Percentiles rank a stretch among this genome's conserved stretches.
These are phyloP conservation scores for Bipolaris zeicola DNA, from an alignment of 2,329 filamentous ascomycete species.

Conservation along the genomic window DNA sequence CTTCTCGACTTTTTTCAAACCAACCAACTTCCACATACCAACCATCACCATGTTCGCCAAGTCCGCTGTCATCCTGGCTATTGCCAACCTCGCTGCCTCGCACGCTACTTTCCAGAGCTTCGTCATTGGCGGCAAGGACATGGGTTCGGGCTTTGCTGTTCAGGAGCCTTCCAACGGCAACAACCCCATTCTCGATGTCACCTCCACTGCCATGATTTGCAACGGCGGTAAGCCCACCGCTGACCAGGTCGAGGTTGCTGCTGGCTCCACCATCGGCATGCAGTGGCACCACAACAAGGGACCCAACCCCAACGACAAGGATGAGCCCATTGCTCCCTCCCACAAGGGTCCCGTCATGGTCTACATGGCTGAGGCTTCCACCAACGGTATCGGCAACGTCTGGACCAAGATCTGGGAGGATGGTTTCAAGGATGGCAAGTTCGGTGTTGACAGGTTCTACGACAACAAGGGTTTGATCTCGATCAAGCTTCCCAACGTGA, in stretches of 20 bases:
- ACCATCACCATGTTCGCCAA: slow-evolving; percentile 42
- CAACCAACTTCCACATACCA: slow-evolving; percentile 22
- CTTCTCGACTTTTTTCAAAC: slow-evolving; percentile 17
- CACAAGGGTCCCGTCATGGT: slow-evolving; percentile 61
- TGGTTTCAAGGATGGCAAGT: slow-evolving; percentile 41
- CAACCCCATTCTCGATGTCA: slow-evolving; percentile 47
- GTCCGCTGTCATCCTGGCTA: slow-evolving; percentile 39
- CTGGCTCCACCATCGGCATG: slow-evolving; percentile 53
- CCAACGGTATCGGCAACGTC: slow-evolving; percentile 55
- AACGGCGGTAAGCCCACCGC: slow-evolving; percentile 41
- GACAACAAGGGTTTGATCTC: slow-evolving; percentile 48
- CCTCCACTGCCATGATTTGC: slow-evolving; percentile 44
- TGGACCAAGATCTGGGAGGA: slow-evolving; percentile 56
- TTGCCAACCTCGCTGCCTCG: slow-evolving; percentile 40
- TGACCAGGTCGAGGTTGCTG: slow-evolving; percentile 54
- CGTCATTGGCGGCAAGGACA: slow-evolving; percentile 49
- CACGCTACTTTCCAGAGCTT: slow-evolving; percentile 49
- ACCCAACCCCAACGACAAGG: slow-evolving; percentile 40
- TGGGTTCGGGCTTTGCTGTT: slow-evolving; percentile 47
- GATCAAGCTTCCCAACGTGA: slow-evolving; percentile 48
- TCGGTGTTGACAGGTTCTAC: slow-evolving; percentile 50
- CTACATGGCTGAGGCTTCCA: slow-evolving; percentile 54
- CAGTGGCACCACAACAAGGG: slow-evolving; percentile 59
- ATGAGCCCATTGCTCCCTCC: slow-evolving; percentile 60
- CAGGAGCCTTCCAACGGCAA: slow-evolving; percentile 52